These are phyloP conservation scores for Arthrobotrys conoides DNA, from an alignment of 2,329 filamentous ascomycete species.

Conservation along the genomic window DNA sequence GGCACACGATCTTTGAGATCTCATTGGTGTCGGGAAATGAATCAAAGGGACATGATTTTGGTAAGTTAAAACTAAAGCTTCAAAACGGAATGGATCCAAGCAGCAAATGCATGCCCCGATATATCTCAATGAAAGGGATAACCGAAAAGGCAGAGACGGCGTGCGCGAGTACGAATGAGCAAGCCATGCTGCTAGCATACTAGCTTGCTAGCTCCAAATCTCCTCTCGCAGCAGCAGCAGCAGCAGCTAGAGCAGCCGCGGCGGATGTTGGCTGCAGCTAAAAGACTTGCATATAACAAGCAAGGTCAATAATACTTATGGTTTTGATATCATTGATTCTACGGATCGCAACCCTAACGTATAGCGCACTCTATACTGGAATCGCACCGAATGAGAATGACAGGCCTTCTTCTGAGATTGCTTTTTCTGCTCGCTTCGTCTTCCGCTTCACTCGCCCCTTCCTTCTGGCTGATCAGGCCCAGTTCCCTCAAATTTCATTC, in stretches of 20 bases:
- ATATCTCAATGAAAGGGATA: conserved; percentile 55
- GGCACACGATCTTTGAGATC: conserved; percentile 51
- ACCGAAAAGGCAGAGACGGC: conserved; percentile 45
- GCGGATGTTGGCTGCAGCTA: conserved; percentile 50
- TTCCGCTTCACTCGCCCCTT: conserved; percentile 26
- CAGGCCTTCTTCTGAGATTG: conserved; percentile 44
- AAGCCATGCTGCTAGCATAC: neutral
- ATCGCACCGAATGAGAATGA: conserved; percentile 49
- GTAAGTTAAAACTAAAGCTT: conserved; percentile 45
- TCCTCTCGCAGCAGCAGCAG: conserved; percentile 27
- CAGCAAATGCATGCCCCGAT: conserved; percentile 37
- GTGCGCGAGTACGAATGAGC: conserved; percentile 35
- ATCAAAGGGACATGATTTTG: conserved; percentile 55
- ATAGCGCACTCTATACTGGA: conserved; percentile 59
- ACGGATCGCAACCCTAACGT: conserved; percentile 58
- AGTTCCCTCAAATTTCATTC: conserved; percentile 29
- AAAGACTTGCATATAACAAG: conserved; percentile 54
- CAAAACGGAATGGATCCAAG: conserved; percentile 53
- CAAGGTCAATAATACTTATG: conserved; percentile 51
- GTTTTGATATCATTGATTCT: conserved; percentile 58
- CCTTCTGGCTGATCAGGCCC: conserved; percentile 26
- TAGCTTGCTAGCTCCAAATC: conserved; percentile 41
- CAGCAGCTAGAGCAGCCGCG: conserved; percentile 27
- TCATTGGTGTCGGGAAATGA: conserved; percentile 60
- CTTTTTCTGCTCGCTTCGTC: conserved; percentile 45